Conservation (phyloP, 176 grass and related monocot species). For the Zizania latifolia region DNA sequence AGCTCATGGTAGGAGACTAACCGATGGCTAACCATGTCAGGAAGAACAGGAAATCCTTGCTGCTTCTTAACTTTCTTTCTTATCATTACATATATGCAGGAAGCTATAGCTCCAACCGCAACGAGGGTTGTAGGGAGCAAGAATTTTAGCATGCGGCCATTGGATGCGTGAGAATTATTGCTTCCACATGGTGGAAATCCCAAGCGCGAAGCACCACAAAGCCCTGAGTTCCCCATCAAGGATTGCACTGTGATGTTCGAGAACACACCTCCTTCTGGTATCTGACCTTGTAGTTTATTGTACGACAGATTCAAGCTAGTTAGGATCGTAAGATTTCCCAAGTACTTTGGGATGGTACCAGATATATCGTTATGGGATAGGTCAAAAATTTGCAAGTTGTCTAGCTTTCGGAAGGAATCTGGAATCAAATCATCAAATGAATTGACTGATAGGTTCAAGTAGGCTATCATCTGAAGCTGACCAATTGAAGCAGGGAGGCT, state of each 20-base stretch:
- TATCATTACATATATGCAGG: neutral
- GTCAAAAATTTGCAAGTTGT: neutral
- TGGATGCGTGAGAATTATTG: too few relatives aligned
- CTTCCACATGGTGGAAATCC: too few relatives aligned
- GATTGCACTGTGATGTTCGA: neutral
- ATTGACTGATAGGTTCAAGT: neutral
- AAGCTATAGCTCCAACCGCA: too few relatives aligned
- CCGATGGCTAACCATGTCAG: neutral
- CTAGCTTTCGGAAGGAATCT: neutral
- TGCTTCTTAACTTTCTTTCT: neutral
- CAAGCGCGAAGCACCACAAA: neutral
- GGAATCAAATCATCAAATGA: neutral
- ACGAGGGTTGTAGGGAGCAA: too few relatives aligned
- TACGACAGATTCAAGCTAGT: neutral
- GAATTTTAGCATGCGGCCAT: too few relatives aligned
- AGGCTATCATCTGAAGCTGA: neutral
- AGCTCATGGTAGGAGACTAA: neutral
- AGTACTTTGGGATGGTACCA: neutral
- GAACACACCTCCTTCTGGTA: too few relatives aligned
- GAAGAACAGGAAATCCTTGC: neutral
- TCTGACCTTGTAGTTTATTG: neutral
- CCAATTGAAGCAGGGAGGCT: neutral
- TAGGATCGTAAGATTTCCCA: neutral
- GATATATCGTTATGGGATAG: neutral
- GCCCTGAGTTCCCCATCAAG: neutral